Percentiles rank a stretch among this genome's conserved stretches.
Conservation (phyloP, 345 rosid genomes). For the Citrus medica region DNA sequence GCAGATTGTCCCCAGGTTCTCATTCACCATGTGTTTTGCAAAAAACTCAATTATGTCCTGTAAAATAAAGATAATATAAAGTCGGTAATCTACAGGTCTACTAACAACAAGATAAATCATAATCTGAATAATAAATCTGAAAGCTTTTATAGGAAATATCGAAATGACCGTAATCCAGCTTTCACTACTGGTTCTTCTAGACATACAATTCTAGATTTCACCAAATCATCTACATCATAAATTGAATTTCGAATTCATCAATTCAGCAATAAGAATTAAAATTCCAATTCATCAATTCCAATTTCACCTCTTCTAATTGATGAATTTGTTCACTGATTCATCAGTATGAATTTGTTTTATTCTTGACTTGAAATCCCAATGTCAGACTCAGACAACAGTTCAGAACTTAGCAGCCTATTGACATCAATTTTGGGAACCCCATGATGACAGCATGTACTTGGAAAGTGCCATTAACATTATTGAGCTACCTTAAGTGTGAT, state of each 20-base stretch:
- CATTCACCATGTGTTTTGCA: conserved; percentile 62
- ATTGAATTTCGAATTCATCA: neutral
- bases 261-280: neutral
- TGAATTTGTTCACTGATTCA: neutral
- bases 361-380: neutral
- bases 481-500: neutral
- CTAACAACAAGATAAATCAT: neutral
- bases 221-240: neutral
- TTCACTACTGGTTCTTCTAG: neutral
- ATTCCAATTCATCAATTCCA: no score
- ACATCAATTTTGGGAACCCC: neutral
- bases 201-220: neutral
- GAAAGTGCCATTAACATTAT: neutral
- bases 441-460: neutral
- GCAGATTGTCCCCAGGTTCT: conserved; percentile 71
- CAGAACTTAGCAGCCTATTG: neutral
- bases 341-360: neutral
- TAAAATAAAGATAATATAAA: conserved; percentile 8
- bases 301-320: no score
- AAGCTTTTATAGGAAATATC: neutral
- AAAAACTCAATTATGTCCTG: conserved; percentile 86
- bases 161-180: neutral
- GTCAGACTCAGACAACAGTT: neutral
- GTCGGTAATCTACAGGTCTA: neutral
- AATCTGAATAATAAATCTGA: neutral